A percentile compares a stretch with the other conserved stretches of the same genome.
These are phyloP conservation scores for Astragalus membranaceus DNA, from an alignment of 306 rosid genomes.

Conservation along the genomic window DNA sequence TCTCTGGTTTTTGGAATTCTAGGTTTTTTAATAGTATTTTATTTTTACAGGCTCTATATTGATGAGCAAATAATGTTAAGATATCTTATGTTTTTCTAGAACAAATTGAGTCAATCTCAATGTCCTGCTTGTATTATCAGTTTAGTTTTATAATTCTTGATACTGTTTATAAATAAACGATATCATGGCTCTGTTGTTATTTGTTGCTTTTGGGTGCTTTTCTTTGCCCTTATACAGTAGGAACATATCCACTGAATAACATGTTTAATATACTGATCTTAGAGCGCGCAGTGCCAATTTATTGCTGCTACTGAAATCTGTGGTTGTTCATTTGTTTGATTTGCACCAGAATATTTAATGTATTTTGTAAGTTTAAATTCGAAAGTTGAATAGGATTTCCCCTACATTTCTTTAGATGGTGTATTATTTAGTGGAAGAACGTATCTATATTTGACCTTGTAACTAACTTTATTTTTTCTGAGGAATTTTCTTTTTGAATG, in stretches of 20 bases:
- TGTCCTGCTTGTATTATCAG: neutral
- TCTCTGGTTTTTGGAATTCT: neutral
- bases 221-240: neutral
- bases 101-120: neutral
- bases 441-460: neutral
- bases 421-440: neutral
- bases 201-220: neutral
- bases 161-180: neutral
- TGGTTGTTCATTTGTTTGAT: neutral
- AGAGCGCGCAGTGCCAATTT: neutral
- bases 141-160: neutral
- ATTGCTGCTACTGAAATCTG: neutral
- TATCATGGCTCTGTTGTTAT: neutral
- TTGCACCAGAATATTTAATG: neutral
- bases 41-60: neutral
- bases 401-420: neutral
- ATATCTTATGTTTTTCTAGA: neutral
- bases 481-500: constrained; percentile 15
- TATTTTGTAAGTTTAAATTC: neutral
- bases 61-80: neutral
- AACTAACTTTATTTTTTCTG: neutral
- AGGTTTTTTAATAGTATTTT: neutral
- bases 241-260: neutral
- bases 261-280: neutral
- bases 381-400: neutral